Evolutionary conservation across 2,329 filamentous ascomycete species (phyloP).

Genomic region (Fusarium papillatum): DNA sequence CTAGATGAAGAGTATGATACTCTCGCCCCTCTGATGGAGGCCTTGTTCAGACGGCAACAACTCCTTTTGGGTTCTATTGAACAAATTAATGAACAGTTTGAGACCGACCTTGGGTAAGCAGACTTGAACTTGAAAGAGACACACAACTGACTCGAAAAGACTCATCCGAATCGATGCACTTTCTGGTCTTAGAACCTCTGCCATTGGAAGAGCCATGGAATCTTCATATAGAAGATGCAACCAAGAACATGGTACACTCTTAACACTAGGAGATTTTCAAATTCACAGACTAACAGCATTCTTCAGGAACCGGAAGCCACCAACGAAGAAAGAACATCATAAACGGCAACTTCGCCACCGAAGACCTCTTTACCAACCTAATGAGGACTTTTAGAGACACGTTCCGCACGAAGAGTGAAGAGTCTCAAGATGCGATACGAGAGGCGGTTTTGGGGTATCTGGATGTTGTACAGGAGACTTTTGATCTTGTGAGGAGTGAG

Average conservation of each 20-base stretch:
- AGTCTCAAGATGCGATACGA: constrained; percentile 40
- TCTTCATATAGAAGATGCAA: constrained; percentile 48
- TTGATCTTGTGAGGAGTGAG: constrained; percentile 54
- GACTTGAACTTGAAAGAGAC: not conserved
- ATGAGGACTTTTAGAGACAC: constrained; percentile 41
- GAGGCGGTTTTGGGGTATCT: constrained; percentile 40
- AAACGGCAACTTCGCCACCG: constrained; percentile 33
- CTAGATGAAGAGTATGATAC: no score
- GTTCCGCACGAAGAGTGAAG: constrained; percentile 38
- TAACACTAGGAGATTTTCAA: no score
- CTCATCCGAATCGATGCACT: constrained; percentile 50
- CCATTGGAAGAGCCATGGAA: constrained; percentile 54
- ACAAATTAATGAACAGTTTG: constrained; percentile 40
- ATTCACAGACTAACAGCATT: not conserved
- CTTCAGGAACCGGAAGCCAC: constrained; percentile 50
- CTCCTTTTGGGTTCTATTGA: constrained; percentile 48
- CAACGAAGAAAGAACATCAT: constrained; percentile 52
- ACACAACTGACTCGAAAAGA: constrained; percentile 13
- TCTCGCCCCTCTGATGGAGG: constrained; percentile 33
- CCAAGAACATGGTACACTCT: constrained; percentile 46
- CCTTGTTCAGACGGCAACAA: constrained; percentile 44
- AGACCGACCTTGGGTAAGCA: constrained; percentile 16
- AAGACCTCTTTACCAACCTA: constrained; percentile 48
- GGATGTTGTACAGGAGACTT: constrained; percentile 40
- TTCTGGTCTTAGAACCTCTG: constrained; percentile 53